These are phyloP conservation scores for Rugonectria rugulosa DNA, from an alignment of 2,329 filamentous ascomycete species.

Conservation along the genomic window DNA sequence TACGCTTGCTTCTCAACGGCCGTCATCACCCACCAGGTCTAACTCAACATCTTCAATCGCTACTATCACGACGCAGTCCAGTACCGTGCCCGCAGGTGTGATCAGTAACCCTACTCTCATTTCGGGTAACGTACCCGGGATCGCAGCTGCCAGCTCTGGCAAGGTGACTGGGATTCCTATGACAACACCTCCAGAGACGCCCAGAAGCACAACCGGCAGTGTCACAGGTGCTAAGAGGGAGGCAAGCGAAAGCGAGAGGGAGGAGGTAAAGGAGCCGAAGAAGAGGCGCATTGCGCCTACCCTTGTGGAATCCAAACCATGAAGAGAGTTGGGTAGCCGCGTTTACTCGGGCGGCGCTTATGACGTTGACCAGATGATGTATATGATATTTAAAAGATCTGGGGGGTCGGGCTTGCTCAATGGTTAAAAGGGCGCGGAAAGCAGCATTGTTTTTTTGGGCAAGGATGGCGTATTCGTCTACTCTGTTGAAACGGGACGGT, in stretches of 20 bases:
- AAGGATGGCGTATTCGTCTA: constrained; percentile 41
- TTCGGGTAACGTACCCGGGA: constrained; percentile 76
- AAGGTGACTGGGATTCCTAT: constrained; percentile 73
- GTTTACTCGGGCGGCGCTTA: not conserved
- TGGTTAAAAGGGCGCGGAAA: constrained; percentile 21
- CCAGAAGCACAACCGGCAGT: constrained; percentile 52
- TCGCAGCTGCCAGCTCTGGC: constrained; percentile 76
- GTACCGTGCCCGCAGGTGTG: constrained; percentile 57
- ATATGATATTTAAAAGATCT: constrained; percentile 20
- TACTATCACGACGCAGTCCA: constrained; percentile 74
- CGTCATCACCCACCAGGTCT: constrained; percentile 82
- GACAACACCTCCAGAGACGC: constrained; percentile 91
- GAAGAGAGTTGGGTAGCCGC: not conserved
- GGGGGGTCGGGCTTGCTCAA: constrained; percentile 13
- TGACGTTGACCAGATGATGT: constrained; percentile 16
- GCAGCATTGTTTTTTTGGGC: constrained; percentile 35
- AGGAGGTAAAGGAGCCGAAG: constrained; percentile 65
- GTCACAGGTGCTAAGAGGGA: constrained; percentile 63
- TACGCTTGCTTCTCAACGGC: constrained; percentile 68
- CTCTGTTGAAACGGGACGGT: constrained; percentile 3
- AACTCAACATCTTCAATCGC: constrained; percentile 84
- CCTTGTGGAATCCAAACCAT: constrained; percentile 52
- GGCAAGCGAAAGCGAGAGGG: constrained; percentile 61
- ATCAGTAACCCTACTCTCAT: constrained; percentile 82
- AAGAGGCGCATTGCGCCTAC: constrained; percentile 76